Evolutionary conservation across 495 filamentous ascomycete species (phyloP).

Genomic region (Coniosporium apollinis): DNA sequence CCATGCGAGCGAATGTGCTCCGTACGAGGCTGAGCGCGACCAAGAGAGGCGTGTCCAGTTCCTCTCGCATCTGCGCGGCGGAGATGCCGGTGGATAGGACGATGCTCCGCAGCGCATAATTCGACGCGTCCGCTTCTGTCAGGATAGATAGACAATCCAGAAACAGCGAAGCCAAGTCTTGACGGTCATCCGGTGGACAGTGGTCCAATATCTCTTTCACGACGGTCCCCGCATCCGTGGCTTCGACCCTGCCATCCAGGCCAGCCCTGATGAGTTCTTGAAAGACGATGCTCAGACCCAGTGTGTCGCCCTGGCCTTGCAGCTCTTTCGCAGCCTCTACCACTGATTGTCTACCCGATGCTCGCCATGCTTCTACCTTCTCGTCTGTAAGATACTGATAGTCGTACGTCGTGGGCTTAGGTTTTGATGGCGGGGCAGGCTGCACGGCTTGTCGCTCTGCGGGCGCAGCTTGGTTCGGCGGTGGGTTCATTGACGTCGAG

Average conservation of each 20-base stretch:
- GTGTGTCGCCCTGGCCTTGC: slow-evolving; percentile 44
- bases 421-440: slow-evolving; percentile 15
- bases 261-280: slow-evolving; percentile 70
- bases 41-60: slow-evolving; percentile 64
- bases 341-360: slow-evolving; percentile 29
- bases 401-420: slow-evolving; percentile 24
- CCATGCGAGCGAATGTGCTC: slow-evolving; percentile 65
- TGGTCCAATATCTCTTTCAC: slow-evolving; percentile 59
- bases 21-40: slow-evolving; percentile 61
- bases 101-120: slow-evolving; percentile 32
- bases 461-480: background rate
- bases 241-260: slow-evolving; percentile 46
- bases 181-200: slow-evolving; percentile 29
- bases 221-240: slow-evolving; percentile 50
- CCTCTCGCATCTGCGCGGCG: slow-evolving; percentile 52
- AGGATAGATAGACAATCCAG: slow-evolving; percentile 67
- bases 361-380: slow-evolving; percentile 31
- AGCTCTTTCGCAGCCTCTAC: slow-evolving; percentile 33
- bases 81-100: slow-evolving; percentile 56
- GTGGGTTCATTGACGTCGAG: background rate
- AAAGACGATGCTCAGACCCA: slow-evolving; percentile 52
- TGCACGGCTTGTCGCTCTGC: slow-evolving; percentile 13
- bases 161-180: slow-evolving; percentile 41
- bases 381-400: slow-evolving; percentile 42
- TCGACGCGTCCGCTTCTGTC: slow-evolving; percentile 42